A percentile compares a stretch with the other conserved stretches of the same genome.
These are phyloP conservation scores for Annulohypoxylon stygium DNA, from an alignment of 495 filamentous ascomycete genomes.

Conservation along the genomic window DNA sequence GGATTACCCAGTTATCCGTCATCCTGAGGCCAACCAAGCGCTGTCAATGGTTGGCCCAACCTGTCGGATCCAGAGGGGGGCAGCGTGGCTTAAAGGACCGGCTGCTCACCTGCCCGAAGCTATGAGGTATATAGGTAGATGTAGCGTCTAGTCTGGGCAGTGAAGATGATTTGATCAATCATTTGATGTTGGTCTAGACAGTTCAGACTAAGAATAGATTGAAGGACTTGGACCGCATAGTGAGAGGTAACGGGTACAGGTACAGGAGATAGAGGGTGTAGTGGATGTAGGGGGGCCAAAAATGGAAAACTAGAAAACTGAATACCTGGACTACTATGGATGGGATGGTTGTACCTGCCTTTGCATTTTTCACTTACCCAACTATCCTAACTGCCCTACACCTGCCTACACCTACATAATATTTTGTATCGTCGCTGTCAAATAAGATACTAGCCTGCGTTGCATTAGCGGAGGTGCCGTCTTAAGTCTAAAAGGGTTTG, in stretches of 20 bases:
- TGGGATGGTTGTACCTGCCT: neutral
- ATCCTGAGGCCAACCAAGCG: constrained; percentile 24
- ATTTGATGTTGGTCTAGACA: constrained; percentile 3
- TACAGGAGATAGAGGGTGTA: neutral
- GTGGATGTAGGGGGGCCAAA: constrained; percentile 11
- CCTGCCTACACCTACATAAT: neutral
- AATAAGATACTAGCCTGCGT: constrained; percentile 7
- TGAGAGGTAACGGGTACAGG: no score
- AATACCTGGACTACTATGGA: neutral
- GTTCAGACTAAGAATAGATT: constrained; percentile 37
- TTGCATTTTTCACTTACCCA: neutral
- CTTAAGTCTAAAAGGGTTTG: constrained; percentile 16
- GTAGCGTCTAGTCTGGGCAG: constrained; percentile 4
- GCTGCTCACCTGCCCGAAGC: constrained; percentile 17
- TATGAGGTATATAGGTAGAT: neutral
- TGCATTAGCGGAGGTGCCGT: constrained; percentile 31
- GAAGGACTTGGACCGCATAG: neutral
- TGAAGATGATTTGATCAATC: neutral
- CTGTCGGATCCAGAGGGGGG: constrained; percentile 30
- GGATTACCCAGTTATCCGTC: constrained; percentile 19
- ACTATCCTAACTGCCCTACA: neutral
- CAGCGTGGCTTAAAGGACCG: constrained; percentile 23
- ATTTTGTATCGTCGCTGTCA: neutral
- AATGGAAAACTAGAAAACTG: constrained; percentile 9
- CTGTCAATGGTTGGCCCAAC: constrained; percentile 27